Conservation (phyloP, 2,329 filamentous ascomycete genomes). For the Thelonectria olida region DNA sequence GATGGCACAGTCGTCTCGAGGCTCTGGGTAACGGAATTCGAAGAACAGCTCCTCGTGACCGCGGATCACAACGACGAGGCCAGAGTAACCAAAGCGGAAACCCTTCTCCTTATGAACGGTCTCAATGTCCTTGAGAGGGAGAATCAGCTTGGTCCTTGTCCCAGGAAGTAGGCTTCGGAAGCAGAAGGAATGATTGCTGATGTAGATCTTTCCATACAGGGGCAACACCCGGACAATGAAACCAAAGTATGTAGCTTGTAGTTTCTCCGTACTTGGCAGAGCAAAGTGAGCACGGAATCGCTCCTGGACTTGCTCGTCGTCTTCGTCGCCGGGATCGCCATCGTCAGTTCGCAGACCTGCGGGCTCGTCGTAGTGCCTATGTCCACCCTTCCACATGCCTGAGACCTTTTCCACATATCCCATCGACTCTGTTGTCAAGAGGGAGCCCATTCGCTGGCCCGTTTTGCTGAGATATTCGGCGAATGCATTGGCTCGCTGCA, state of each 20-base stretch:
- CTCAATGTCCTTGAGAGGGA: slow-evolving; percentile 90
- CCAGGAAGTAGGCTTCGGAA: slow-evolving; percentile 92
- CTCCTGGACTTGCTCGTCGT: slow-evolving; percentile 74
- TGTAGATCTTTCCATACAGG: slow-evolving; percentile 95
- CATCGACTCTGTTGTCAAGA: slow-evolving; percentile 91
- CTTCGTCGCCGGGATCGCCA: slow-evolving; percentile 63
- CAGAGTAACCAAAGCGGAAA: slow-evolving; percentile 90
- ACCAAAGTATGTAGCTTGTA: slow-evolving; percentile 92
- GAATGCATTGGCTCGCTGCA: slow-evolving; percentile 84
- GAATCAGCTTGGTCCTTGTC: slow-evolving; percentile 89
- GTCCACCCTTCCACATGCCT: slow-evolving; percentile 93
- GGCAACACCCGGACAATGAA: slow-evolving; percentile 89
- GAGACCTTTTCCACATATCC: slow-evolving; percentile 97
- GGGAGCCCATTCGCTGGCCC: slow-evolving; percentile 81
- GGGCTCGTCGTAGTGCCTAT: slow-evolving; percentile 83
- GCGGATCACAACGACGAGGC: slow-evolving; percentile 89
- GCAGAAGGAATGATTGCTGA: slow-evolving; percentile 87
- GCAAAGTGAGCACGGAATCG: slow-evolving; percentile 92
- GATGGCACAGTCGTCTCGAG: slow-evolving; percentile 88
- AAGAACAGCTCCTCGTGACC: slow-evolving; percentile 98
- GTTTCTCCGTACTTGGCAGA: slow-evolving; percentile 81
- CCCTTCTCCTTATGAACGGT: slow-evolving; percentile 96
- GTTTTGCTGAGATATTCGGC: slow-evolving; percentile 84
- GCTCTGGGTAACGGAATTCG: slow-evolving; percentile 81
- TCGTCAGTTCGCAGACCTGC: slow-evolving; percentile 62